Conservation (phyloP, 441 rosid species). For the Dalechampia spathulata region DNA sequence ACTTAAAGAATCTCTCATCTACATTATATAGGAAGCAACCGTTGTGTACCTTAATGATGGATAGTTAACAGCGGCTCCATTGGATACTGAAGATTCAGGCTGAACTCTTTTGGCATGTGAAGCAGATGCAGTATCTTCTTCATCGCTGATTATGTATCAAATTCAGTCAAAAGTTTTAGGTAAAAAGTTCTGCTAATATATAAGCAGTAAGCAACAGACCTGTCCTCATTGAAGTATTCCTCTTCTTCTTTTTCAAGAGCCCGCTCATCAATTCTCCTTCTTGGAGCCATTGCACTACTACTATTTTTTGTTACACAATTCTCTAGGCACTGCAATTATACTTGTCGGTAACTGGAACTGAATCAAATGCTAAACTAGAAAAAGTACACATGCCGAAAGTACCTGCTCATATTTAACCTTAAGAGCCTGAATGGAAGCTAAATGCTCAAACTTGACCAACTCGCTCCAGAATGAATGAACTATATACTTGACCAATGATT, state of each 20-base stretch:
- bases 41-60: slow-evolving; percentile 52
- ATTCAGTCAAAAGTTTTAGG: slow-evolving; percentile 15
- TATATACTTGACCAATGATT: slow-evolving; percentile 63
- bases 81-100: slow-evolving; percentile 49
- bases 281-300: slow-evolving; percentile 46
- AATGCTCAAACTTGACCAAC: slow-evolving; percentile 66
- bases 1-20: not conserved
- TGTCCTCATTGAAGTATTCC: slow-evolving; percentile 94
- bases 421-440: slow-evolving; percentile 64
- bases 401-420: slow-evolving; percentile 97
- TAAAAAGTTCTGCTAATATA: slow-evolving; percentile 8
- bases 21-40: slow-evolving; percentile 11
- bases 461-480: slow-evolving; percentile 89
- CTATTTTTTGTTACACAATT: slow-evolving; percentile 48
- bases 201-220: slow-evolving; percentile 30
- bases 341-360: slow-evolving; percentile 9
- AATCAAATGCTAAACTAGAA: slow-evolving; percentile 6
- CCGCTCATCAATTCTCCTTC: slow-evolving; percentile 76
- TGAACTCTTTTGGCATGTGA: slow-evolving; percentile 49
- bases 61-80: slow-evolving; percentile 63
- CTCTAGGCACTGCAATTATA: slow-evolving; percentile 71
- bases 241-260: slow-evolving; percentile 96
- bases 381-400: slow-evolving; percentile 13
- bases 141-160: slow-evolving; percentile 54
- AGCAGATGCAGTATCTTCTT: slow-evolving; percentile 88